Percentiles rank a stretch among this genome's conserved stretches.
These are phyloP conservation scores for Medicago arabica DNA, from an alignment of 306 rosid species.

Conservation along the genomic window DNA sequence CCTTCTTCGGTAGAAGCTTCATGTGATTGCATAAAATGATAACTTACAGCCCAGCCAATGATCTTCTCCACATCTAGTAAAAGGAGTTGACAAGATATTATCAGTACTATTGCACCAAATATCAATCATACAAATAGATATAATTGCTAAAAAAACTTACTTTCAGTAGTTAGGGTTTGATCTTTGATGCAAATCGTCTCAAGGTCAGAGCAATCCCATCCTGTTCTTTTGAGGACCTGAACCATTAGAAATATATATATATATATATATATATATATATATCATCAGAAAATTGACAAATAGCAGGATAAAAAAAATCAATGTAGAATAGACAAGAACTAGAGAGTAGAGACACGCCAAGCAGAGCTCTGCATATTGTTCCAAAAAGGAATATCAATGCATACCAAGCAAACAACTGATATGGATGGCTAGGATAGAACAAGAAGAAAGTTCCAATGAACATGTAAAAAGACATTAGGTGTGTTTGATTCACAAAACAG, in stretches of 20 bases:
- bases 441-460: neutral
- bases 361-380: conserved; percentile 15
- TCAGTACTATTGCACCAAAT: conserved; percentile 36
- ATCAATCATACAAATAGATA: conserved; percentile 3
- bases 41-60: conserved; percentile 89
- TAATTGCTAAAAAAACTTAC: conserved; percentile 50
- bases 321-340: neutral
- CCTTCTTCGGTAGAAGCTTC: conserved; percentile 60
- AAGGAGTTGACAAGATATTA: conserved; percentile 2
- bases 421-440: conserved; percentile 22
- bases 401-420: neutral
- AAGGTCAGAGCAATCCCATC: conserved; percentile 85
- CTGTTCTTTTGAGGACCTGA: conserved; percentile 78
- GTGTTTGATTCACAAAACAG: too few species aligned
- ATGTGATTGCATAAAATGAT: conserved; percentile 67
- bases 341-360: neutral
- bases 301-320: conserved; percentile 3
- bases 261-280: too few species aligned
- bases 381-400: conserved; percentile 10
- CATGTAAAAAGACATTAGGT: neutral
- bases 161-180: conserved; percentile 77
- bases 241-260: conserved; percentile 39
- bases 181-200: conserved; percentile 78
- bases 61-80: conserved; percentile 78
- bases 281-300: conserved; percentile 32